Evolutionary conservation across 2,329 filamentous ascomycete species (phyloP).

Genomic region (Helotiales sp.): DNA sequence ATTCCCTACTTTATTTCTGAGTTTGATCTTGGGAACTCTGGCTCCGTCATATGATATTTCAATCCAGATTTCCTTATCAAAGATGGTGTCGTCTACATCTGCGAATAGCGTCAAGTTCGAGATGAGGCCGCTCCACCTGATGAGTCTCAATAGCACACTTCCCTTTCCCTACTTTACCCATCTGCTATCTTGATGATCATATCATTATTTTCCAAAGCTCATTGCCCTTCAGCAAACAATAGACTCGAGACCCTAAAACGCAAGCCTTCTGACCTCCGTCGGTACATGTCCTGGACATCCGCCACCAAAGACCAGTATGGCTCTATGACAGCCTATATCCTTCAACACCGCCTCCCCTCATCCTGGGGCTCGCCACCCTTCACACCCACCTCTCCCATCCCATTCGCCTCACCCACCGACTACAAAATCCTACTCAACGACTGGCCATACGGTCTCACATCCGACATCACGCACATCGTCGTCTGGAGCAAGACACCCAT

Average conservation of each 20-base stretch:
- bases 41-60: too few relatives aligned
- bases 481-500: slow-evolving; percentile 89
- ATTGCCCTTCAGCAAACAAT: too few relatives aligned
- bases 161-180: too few relatives aligned
- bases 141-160: not conserved
- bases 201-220: too few relatives aligned
- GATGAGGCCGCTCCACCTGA: too few relatives aligned
- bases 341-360: slow-evolving; percentile 69
- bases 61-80: too few relatives aligned
- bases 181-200: too few relatives aligned
- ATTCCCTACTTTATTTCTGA: not conserved
- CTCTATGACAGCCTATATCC: slow-evolving; percentile 78
- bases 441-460: slow-evolving; percentile 84
- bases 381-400: slow-evolving; percentile 45
- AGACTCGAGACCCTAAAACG: slow-evolving; percentile 77
- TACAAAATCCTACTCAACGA: slow-evolving; percentile 82
- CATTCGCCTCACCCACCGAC: slow-evolving; percentile 60
- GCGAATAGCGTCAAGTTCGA: too few relatives aligned
- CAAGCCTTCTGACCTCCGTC: slow-evolving; percentile 77
- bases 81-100: too few relatives aligned
- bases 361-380: slow-evolving; percentile 69
- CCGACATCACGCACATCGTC: slow-evolving; percentile 77
- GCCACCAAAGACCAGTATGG: slow-evolving; percentile 75
- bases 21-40: too few relatives aligned
- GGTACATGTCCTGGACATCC: slow-evolving; percentile 79